Percentiles rank a stretch among this genome's conserved stretches.
Evolutionary conservation across 2,329 filamentous ascomycete genomes (phyloP).

Genomic region (Colletotrichum sp.): DNA sequence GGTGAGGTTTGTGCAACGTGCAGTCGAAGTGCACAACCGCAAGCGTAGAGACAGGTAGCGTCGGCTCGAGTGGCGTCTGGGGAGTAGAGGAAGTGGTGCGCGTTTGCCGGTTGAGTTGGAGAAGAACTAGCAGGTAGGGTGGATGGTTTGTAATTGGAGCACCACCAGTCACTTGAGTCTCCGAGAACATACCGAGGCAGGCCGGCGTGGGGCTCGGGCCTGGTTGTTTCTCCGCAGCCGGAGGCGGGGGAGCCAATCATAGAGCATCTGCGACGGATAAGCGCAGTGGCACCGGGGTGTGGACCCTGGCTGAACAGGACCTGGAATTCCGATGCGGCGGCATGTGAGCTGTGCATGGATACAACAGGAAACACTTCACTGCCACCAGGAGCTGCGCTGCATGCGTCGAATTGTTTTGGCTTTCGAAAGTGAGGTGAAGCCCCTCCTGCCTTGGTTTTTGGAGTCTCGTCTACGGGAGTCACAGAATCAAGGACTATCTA

Average conservation of each 20-base stretch:
- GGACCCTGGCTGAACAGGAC: neutral
- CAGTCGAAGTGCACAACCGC: neutral
- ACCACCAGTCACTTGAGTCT: neutral
- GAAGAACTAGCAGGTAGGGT: neutral
- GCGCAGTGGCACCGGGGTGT: neutral
- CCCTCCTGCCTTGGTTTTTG: neutral
- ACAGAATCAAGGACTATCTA: neutral
- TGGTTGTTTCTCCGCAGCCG: constrained; percentile 19
- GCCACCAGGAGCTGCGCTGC: neutral
- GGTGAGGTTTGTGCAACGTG: neutral
- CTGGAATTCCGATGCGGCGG: neutral
- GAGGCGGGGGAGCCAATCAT: constrained; percentile 17
- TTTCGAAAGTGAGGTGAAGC: neutral
- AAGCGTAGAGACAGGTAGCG: neutral
- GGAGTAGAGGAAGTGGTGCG: neutral
- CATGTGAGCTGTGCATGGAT: constrained; percentile 18
- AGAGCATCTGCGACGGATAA: neutral
- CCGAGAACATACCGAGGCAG: constrained; percentile 21
- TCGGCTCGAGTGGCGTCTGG: neutral
- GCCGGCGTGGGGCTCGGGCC: constrained; percentile 12
- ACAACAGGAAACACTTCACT: neutral
- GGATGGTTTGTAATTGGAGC: constrained; percentile 10
- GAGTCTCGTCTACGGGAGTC: neutral
- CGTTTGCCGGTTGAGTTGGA: neutral
- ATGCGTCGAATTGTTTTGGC: neutral